Evolutionary conservation across 2,329 filamentous ascomycete genomes (phyloP).

Genomic region (Diplodia seriata): DNA sequence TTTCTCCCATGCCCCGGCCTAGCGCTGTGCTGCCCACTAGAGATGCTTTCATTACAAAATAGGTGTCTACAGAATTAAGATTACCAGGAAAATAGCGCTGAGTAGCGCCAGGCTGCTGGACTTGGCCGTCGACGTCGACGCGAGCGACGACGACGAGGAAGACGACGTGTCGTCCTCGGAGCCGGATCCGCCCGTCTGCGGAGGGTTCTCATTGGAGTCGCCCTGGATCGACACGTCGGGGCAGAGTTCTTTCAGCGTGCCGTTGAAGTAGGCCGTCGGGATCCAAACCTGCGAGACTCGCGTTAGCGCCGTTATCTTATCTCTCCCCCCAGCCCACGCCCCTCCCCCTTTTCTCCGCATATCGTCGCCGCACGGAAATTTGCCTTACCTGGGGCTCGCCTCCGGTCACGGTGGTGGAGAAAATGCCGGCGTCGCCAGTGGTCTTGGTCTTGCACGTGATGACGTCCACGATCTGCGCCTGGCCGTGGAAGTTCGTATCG

Average conservation of each 20-base stretch:
- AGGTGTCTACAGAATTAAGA: conserved; percentile 22
- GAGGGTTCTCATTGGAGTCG: not conserved
- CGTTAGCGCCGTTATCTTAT: not conserved
- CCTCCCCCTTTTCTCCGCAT: not conserved
- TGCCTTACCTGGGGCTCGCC: conserved; percentile 20
- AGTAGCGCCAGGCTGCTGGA: conserved; percentile 25
- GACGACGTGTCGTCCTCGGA: not conserved
- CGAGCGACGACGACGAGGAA: conserved; percentile 1
- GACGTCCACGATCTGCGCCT: conserved; percentile 15
- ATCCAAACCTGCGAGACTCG: not conserved
- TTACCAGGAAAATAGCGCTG: conserved; percentile 23
- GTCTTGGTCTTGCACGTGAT: conserved; percentile 21
- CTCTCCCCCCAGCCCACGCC: not conserved
- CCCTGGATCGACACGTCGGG: conserved; percentile 1
- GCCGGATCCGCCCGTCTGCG: conserved; percentile 2
- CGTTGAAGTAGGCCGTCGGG: conserved; percentile 18
- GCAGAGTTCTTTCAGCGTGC: conserved; percentile 17
- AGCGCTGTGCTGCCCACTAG: not conserved
- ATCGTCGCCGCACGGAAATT: not conserved
- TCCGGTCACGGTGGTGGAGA: conserved; percentile 7
- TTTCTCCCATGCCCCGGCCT: not conserved
- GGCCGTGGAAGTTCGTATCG: conserved; percentile 27
- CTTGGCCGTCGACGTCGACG: not conserved
- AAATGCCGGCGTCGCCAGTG: not conserved
- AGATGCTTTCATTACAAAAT: conserved; percentile 23